Evolutionary conservation across 208 protist genomes (phyloP), one percentile per base, ranked within the genome.

Genomic region (Trypanosoma boissoni): DNA sequence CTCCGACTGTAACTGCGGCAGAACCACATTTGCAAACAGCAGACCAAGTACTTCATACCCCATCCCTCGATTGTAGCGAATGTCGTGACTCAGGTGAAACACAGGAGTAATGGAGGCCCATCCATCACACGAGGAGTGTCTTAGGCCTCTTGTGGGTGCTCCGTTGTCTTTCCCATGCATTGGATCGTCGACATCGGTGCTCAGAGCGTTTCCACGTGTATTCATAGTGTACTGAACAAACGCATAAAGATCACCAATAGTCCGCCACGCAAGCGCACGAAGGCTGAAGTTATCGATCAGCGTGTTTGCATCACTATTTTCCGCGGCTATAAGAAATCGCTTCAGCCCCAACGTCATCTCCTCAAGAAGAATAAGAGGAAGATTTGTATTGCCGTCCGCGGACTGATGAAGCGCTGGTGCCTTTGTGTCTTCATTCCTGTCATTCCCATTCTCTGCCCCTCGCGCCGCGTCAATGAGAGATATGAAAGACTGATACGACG

Each of bases 281-380:
- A 93, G 80, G 0, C 78, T 73, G 61, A 74, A 80, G 6, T 28
- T 27, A 42, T 85, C 79, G 12, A 89, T 68, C 49, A 80, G 20
- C 28, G 32, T 36, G 32, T 16, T 36, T 4, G 50, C 39, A 59
- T 29, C 51, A 48, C 14, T 32, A 9, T 56, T 48, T 37, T 50
- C 66, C 2, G 76, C 70, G 41, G 52, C 44, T 76, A 58, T 70
- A 42, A 89, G 69, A 52, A 91, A 88, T 24, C 68, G 49, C 50
- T 91, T 63, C 16, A 95, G 53, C 2, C 58, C 78, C 20, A 95
- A 61, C 12, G 72, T 72, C 9, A 91, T 66, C 64, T 92, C 76
- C 71, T 95, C 89, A 18, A 95, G 66, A 14, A 95, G 71, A 52
- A 95, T 93, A 8, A 95, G 68, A 10, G 89, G 86, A 50, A 95